Conservation (phyloP, 768 basidiomycete genomes). For the Russula olivacea region DNA sequence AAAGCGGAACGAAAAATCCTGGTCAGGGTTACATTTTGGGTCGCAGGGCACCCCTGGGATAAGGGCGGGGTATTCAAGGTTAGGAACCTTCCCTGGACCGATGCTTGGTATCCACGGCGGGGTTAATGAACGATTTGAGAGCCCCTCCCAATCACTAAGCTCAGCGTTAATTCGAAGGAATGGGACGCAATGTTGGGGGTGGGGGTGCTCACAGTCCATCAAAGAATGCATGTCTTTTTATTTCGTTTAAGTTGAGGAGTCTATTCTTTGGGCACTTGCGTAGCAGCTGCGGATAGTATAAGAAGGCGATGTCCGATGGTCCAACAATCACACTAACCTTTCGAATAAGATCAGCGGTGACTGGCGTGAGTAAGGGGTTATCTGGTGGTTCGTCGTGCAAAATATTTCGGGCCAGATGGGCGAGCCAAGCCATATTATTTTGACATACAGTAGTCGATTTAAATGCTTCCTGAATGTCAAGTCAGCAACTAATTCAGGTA, state of each 20-base stretch:
- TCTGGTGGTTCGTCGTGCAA: slow-evolving; percentile 6
- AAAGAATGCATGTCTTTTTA: slow-evolving; percentile 14
- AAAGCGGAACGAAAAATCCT: slow-evolving; percentile 18
- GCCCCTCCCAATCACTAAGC: slow-evolving; percentile 9
- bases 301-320: not conserved
- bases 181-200: not conserved
- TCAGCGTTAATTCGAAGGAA: not conserved
- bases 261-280: slow-evolving; percentile 12
- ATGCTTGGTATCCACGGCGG: slow-evolving; percentile 19
- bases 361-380: slow-evolving; percentile 12
- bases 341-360: slow-evolving; percentile 6
- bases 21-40: not conserved
- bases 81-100: not conserved
- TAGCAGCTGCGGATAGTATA: not conserved
- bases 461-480: slow-evolving; percentile 14
- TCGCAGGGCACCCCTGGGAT: slow-evolving; percentile 2
- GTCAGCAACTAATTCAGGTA: not conserved
- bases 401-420: slow-evolving; percentile 11
- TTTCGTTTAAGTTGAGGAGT: slow-evolving; percentile 10
- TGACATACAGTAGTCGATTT: slow-evolving; percentile 11
- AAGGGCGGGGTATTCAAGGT: not conserved
- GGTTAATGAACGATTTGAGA: slow-evolving; percentile 8
- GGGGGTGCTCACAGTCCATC: slow-evolving; percentile 7
- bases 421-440: slow-evolving; percentile 14
- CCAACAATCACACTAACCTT: not conserved